Evolutionary conservation across 2,329 filamentous ascomycete species (phyloP).

Genomic region (Dothidotthia symphoricarpi): DNA sequence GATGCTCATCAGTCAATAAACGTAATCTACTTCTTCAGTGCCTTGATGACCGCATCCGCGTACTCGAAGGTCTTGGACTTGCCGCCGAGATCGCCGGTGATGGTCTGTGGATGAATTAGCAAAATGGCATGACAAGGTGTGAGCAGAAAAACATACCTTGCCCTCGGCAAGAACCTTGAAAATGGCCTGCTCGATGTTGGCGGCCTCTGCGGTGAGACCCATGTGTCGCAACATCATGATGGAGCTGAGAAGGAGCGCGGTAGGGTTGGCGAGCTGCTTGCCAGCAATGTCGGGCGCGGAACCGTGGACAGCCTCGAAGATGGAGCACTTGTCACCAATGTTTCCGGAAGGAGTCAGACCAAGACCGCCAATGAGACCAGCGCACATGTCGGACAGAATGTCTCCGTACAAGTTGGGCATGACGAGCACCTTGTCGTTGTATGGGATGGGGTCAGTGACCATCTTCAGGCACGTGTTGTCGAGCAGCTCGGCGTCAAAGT

Average conservation of each 20-base stretch:
- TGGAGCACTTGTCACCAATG: conserved; percentile 98
- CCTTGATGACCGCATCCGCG: conserved; percentile 82
- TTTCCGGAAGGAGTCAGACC: conserved; percentile 97
- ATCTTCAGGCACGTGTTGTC: conserved; percentile 99
- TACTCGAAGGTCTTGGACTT: conserved; percentile 96
- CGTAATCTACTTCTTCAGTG: conserved; percentile 46
- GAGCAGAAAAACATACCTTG: conserved; percentile 61
- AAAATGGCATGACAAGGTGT: neutral
- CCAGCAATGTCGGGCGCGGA: conserved; percentile 95
- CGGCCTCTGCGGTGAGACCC: conserved; percentile 80
- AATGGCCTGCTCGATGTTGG: conserved; percentile 88
- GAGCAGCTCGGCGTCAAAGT: conserved; percentile 96
- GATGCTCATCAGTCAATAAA: conserved; percentile 27
- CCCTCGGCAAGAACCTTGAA: conserved; percentile 95
- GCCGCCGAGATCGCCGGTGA: conserved; percentile 94
- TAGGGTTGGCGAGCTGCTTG: conserved; percentile 95
- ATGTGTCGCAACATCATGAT: conserved; percentile 99
- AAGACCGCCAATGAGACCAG: conserved; percentile 94
- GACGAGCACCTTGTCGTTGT: conserved; percentile 99
- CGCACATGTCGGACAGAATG: conserved; percentile 99
- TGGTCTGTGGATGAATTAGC: conserved; percentile 49
- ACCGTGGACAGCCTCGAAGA: conserved; percentile 99
- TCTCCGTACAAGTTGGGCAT: conserved; percentile 98
- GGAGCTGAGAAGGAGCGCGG: conserved; percentile 87
- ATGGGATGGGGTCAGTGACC: conserved; percentile 90